These are phyloP conservation scores for Marchantia paleacea DNA, from an alignment of 225 moss, liverwort and hornwort species.

Conservation along the genomic window DNA sequence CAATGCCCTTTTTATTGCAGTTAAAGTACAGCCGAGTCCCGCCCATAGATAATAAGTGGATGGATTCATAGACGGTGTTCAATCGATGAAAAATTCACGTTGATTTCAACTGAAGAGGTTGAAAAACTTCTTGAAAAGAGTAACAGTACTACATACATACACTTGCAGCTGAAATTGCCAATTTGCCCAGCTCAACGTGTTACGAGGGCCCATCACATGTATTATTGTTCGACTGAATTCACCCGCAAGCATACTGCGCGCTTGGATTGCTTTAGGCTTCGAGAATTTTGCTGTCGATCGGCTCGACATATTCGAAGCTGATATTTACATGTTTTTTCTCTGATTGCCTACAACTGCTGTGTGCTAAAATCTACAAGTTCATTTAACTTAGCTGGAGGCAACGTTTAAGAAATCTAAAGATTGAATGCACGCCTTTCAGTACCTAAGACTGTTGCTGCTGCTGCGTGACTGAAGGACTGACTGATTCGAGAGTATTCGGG, in stretches of 20 bases:
- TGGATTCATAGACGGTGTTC: not conserved
- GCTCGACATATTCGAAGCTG: conserved; percentile 2
- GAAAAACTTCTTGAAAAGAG: not conserved
- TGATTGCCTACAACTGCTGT: conserved; percentile 4
- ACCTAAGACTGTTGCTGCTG: not conserved
- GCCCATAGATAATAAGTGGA: not conserved
- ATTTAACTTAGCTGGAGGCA: conserved; percentile 11
- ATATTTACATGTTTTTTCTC: conserved; percentile 13
- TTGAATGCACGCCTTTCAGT: not conserved
- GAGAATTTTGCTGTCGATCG: not conserved
- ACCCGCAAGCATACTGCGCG: not conserved
- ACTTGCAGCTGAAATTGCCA: not conserved
- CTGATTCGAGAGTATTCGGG: not conserved
- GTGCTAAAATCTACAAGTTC: conserved; percentile 13
- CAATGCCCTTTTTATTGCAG: not conserved
- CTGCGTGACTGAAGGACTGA: conserved; percentile 7
- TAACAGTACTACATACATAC: not conserved
- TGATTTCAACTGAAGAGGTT: not conserved
- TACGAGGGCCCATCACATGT: not conserved
- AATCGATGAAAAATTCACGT: not conserved
- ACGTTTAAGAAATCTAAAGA: not conserved
- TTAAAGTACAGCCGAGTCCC: not conserved
- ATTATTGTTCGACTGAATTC: not conserved
- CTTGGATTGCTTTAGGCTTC: conserved; percentile 1
- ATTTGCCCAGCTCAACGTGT: not conserved